A percentile compares a stretch with the other conserved stretches of the same genome.
Conservation (phyloP, 192 early-diverging fungal genomes). For the Chytriomyces sp. region DNA sequence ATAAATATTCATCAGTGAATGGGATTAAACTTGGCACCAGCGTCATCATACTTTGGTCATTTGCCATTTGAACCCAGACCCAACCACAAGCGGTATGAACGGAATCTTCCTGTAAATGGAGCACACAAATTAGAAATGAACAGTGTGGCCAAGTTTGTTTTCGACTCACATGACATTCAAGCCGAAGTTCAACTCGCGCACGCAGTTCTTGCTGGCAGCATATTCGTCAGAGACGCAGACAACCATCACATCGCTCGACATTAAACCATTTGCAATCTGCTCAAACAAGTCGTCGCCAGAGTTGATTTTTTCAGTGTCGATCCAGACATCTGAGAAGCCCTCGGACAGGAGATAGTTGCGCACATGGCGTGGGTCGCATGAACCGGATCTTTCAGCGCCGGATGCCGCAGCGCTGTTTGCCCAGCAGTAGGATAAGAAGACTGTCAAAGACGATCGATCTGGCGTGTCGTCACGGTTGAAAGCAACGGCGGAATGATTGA, state of each 20-base stretch:
- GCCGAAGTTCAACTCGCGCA: constrained; percentile 34
- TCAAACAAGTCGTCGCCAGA: constrained; percentile 35
- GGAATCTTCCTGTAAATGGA: constrained; percentile 11
- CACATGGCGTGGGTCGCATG: constrained; percentile 25
- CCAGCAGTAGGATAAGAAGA: constrained; percentile 36
- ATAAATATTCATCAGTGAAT: background rate
- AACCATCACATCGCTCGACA: constrained; percentile 20
- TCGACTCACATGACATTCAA: constrained; percentile 25
- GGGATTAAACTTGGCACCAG: background rate
- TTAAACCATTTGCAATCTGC: constrained; percentile 36
- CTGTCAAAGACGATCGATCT: background rate
- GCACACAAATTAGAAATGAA: background rate
- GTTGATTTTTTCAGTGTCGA: constrained; percentile 24
- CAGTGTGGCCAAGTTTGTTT: background rate
- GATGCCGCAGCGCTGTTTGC: constrained; percentile 4
- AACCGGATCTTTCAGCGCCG: constrained; percentile 8
- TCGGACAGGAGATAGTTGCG: background rate
- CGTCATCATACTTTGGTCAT: constrained; percentile 19
- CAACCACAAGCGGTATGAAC: constrained; percentile 30
- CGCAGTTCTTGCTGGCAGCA: constrained; percentile 28
- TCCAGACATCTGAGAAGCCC: constrained; percentile 32
- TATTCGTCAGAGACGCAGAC: constrained; percentile 33
- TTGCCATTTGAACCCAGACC: constrained; percentile 30
- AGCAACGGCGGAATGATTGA: background rate
- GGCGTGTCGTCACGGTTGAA: background rate